A percentile compares a stretch with the other conserved stretches of the same genome.
These are phyloP conservation scores for Stachybotrys elegans DNA, from an alignment of 2,329 filamentous ascomycete species.

Conservation along the genomic window DNA sequence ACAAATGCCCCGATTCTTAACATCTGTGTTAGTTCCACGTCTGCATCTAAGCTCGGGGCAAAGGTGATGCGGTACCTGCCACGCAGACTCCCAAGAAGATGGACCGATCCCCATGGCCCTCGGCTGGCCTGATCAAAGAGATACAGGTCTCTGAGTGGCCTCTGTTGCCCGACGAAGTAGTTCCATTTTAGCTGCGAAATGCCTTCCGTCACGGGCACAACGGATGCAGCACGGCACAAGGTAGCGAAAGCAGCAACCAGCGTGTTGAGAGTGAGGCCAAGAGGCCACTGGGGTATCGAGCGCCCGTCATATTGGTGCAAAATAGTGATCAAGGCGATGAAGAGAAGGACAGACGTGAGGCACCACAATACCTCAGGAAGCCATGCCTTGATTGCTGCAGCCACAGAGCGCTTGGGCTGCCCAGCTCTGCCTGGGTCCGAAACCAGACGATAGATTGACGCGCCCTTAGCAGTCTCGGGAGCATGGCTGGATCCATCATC, in stretches of 20 bases:
- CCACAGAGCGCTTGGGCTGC: no score
- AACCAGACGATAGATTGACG: no score
- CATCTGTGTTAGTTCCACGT: not conserved
- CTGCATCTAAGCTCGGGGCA: not conserved
- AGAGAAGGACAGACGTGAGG: no score
- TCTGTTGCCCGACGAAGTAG: conserved; percentile 7
- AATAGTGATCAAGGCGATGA: conserved; percentile 14
- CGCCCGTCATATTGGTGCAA: conserved; percentile 12
- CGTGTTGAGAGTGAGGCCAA: conserved; percentile 22
- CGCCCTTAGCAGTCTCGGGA: no score
- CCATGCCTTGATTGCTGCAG: no score
- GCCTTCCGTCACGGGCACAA: conserved; percentile 18
- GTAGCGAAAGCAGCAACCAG: conserved; percentile 20
- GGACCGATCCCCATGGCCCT: conserved; percentile 12
- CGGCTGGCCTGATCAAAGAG: conserved; percentile 12
- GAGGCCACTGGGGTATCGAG: conserved; percentile 14
- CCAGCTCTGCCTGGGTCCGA: no score
- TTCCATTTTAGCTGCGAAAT: conserved; percentile 16
- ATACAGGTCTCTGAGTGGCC: conserved; percentile 9
- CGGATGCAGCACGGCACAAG: conserved; percentile 14
- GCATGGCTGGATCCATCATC: no score
- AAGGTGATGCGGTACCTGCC: not conserved
- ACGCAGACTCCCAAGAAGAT: not conserved
- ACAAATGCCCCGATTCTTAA: not conserved
- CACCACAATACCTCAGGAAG: no score